Base-by-base conservation (phyloP, 208 protist species). In the Lotmaria passim region DNA sequence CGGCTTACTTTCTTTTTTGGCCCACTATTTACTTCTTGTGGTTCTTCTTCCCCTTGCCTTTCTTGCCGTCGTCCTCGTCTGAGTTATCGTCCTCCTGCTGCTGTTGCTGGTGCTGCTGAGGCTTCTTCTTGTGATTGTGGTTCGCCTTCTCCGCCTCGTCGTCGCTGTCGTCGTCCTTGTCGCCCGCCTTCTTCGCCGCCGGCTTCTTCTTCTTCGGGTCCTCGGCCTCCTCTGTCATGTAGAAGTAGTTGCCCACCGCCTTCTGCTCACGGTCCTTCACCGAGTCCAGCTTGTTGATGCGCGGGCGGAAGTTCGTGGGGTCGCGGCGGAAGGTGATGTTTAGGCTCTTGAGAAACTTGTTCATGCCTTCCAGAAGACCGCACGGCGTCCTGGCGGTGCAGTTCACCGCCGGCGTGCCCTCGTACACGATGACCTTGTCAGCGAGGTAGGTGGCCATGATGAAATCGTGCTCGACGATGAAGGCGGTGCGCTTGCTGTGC, bases 391-490 rank as follows among this genome's bases (percentile, higher is more conserved):
- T 94, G 48, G 99, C 99, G 26, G 61, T 94, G 78, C 98, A 98
- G 50, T 99, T 82, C 19, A 99, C 74, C 24, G 91, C 91, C 12
- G 99, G 99, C 31, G 81, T 85, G 75, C 99, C 99, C 15, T 99
- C 97, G 82, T 99, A 99, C 31, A 99, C 98, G 58, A 99, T 96
- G 48, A 99, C 99, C 59, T 95, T 87, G 82, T 99, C 98, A 21
- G 99, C 99, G 31, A 99, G 89, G 84, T 99, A 99, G 1, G 98
- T 99, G 56, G 98, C 98, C 98, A 99, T 99, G 80, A 99, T 99
- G 84, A 99, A 99, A 83, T 99, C 99, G 90, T 99, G 99, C 87
- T 99, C 99, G 34, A 99, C 99, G 73, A 99, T 93, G 86, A 99
- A 99, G 15, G 97, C 98, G 61, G 98, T 99, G 78, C 99, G 98